phyloP scores from a whole-genome alignment of 2,329 filamentous ascomycete species.

The Penicillium sp. region DNA sequence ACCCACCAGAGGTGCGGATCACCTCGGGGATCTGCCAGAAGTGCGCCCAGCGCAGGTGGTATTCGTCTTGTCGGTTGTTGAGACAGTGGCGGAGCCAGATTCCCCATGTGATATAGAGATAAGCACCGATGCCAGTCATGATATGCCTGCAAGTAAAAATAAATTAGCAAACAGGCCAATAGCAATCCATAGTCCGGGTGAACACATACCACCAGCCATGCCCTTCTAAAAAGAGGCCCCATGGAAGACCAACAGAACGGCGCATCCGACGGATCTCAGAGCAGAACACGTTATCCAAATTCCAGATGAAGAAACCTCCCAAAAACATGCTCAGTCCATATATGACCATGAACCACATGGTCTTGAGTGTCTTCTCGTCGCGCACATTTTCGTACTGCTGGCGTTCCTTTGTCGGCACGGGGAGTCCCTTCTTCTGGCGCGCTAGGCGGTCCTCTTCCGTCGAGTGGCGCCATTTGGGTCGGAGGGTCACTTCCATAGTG shows the following conservation, averaged over 20 bases:
- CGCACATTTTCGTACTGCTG: conserved; percentile 53
- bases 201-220: conserved; percentile 67
- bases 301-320: conserved; percentile 74
- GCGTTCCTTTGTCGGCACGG: conserved; percentile 43
- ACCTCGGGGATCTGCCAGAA: conserved; percentile 58
- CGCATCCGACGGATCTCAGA: conserved; percentile 63
- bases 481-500: conserved; percentile 68
- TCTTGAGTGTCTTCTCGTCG: conserved; percentile 57
- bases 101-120: conserved; percentile 81
- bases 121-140: conserved; percentile 78
- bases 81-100: conserved; percentile 77
- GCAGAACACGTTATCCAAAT: conserved; percentile 75
- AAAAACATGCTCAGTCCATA: conserved; percentile 70
- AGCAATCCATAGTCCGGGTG: background rate
- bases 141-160: conserved; percentile 58
- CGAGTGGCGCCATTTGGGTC: conserved; percentile 56
- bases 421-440: conserved; percentile 35
- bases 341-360: conserved; percentile 74
- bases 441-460: conserved; percentile 46
- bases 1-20: conserved; percentile 31
- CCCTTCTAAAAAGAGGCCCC: conserved; percentile 72
- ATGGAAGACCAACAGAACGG: conserved; percentile 68
- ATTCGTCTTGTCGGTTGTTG: conserved; percentile 70
- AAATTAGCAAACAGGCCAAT: conserved; percentile 12
- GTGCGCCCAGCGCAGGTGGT: conserved; percentile 66